Percentiles rank a stretch among this genome's conserved stretches.
Evolutionary conservation across 768 basidiomycete genomes (phyloP).

Genomic region (Amyloporia xantha): DNA sequence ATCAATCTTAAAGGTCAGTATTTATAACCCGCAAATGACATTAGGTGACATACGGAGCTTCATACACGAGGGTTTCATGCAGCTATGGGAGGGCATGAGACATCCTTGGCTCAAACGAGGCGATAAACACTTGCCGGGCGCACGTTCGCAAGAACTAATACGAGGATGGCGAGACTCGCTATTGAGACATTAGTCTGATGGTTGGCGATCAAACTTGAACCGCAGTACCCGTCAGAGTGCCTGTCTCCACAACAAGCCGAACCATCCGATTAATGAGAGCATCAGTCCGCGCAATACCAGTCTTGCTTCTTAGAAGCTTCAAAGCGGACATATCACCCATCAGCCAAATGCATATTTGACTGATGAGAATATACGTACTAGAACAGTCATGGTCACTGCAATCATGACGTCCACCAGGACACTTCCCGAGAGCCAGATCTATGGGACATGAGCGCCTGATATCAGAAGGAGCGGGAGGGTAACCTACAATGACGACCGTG

Average conservation of each 20-base stretch:
- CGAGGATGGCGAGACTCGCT: not conserved
- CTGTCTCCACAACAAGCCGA: constrained; percentile 6
- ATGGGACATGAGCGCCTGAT: not conserved
- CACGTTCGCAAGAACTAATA: not conserved
- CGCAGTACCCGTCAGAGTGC: constrained; percentile 4
- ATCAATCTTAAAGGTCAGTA: no score
- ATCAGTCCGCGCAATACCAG: constrained; percentile 1
- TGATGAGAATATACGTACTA: not conserved
- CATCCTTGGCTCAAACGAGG: no score
- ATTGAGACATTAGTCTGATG: not conserved
- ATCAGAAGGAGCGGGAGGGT: no score
- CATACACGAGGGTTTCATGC: no score
- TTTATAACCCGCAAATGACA: no score
- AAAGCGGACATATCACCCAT: no score
- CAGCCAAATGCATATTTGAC: no score
- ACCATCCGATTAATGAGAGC: constrained; percentile 1
- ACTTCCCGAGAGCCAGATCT: constrained; percentile 1
- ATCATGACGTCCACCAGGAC: constrained; percentile 5
- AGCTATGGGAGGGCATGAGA: no score
- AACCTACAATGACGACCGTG: no score
- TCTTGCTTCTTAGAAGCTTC: constrained; percentile 3
- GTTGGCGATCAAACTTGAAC: not conserved
- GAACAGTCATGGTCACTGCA: constrained; percentile 3
- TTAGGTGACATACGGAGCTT: no score
- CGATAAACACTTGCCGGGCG: not conserved